A percentile compares a stretch with the other conserved stretches of the same genome.
These are phyloP conservation scores for Podosphaera fusca DNA, from an alignment of 2,329 filamentous ascomycete genomes.

Conservation along the genomic window DNA sequence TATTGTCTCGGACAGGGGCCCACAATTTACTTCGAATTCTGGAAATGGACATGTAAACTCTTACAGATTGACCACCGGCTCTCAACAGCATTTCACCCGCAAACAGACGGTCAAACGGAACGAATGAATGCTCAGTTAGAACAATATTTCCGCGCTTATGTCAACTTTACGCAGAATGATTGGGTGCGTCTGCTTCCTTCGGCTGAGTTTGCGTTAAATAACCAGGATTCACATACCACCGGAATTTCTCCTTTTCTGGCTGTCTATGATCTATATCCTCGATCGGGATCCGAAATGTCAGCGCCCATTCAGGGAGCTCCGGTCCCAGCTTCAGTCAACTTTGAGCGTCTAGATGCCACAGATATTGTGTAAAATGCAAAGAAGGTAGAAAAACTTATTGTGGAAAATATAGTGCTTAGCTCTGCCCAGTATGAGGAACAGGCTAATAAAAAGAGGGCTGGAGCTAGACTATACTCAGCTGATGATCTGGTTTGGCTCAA, in stretches of 20 bases:
- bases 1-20: background rate
- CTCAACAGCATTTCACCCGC: too few relatives aligned
- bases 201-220: constrained; percentile 3
- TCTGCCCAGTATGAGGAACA: background rate
- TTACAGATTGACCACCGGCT: background rate
- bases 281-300: background rate
- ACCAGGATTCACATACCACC: background rate
- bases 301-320: background rate
- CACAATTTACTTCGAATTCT: background rate
- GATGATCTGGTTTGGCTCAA: background rate
- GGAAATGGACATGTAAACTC: background rate
- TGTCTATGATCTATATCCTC: background rate
- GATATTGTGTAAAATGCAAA: background rate
- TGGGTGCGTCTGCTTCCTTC: constrained; percentile 1
- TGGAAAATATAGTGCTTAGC: background rate
- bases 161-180: constrained; percentile 3
- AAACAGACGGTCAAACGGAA: too few relatives aligned
- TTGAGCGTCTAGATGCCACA: background rate
- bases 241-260: background rate
- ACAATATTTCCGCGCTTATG: constrained; percentile 2
- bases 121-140: background rate
- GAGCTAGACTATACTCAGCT: background rate
- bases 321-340: background rate
- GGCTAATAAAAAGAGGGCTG: background rate
- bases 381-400: background rate